Evolutionary conservation across 139 green algal species (phyloP), one percentile per base, ranked within the genome.

Genomic region (Coelastrella sp.): DNA sequence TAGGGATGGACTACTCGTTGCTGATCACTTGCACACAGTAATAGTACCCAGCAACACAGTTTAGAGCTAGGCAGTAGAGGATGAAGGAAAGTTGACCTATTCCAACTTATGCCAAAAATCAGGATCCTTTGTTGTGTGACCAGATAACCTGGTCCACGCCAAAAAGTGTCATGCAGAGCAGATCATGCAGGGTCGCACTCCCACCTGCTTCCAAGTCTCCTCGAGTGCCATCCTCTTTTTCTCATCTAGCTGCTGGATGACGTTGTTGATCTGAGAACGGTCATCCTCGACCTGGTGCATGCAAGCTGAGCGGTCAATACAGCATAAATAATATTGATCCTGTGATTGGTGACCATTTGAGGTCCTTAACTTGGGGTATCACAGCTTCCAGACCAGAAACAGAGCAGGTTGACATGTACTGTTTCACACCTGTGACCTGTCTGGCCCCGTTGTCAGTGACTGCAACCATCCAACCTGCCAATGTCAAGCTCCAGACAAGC

Each of bases 241-340:
- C 84, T 98, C 95, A 81, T 99, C 98, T 87, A 99, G 94, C 93
- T 99, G 95, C 9, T 91, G 86, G 78, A 99, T 99, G 14, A 96
- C 94, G 24, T 86, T 82, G 49, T 56, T 89, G 81, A 93, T 93
- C 85, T 93, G 87, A 19, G 56, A 19, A 6, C 73, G 68, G 60
- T 93, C 91, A n/a, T 87, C 74, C 91, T 92, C 87, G 7, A 93
- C 87, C 85, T 89, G 61, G 15, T 60, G 4, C 10, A 60, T 60
- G 25, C 10, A 84, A 66, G 7, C 8, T 24, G 22, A 63, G 17
- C 72, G 6, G 17, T 10, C 72, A 73, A 73, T 17, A 25, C 19
- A 49, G 72, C 72, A 78, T 12, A 22, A 49, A 49, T n/a, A n/a
- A 78, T 22, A 35, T 20, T 17, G 4, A 22, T 73, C 14, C 65